phyloP scores from a whole-genome alignment of 208 protist species.

The Leishmania martiniquensis region DNA sequence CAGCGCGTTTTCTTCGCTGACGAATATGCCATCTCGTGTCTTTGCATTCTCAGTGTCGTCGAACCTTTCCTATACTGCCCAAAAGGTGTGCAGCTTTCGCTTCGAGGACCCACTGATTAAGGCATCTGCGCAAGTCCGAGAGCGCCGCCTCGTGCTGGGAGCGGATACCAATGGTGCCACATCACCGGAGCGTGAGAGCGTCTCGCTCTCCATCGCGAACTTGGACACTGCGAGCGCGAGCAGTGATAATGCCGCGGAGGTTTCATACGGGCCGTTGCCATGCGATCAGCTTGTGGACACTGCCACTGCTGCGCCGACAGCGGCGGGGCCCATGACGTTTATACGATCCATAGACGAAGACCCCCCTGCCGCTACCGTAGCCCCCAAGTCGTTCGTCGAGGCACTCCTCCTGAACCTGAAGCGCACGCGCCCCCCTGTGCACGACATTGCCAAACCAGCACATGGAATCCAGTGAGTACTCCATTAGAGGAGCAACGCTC shows the following conservation, averaged over 20 bases:
- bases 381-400: constrained; percentile 10
- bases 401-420: background rate
- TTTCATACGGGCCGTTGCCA: background rate
- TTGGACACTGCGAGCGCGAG: background rate
- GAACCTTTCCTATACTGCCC: constrained; percentile 6
- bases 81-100: constrained; percentile 10
- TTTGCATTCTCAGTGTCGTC: background rate
- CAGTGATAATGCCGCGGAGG: background rate
- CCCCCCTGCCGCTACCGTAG: background rate
- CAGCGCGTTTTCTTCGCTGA: constrained; percentile 17
- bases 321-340: background rate
- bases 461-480: background rate
- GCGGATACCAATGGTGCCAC: background rate
- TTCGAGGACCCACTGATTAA: constrained; percentile 34
- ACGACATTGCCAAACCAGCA: background rate
- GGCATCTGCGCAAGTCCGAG: constrained; percentile 16
- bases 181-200: constrained; percentile 4
- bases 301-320: background rate
- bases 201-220: background rate
- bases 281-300: background rate
- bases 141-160: constrained; percentile 18
- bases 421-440: background rate
- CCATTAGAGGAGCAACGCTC: background rate
- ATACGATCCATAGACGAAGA: background rate
- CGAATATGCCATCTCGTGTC: background rate